A percentile compares a stretch with the other conserved stretches of the same genome.
Conservation (phyloP, 139 green algal species). For the Volvox africanus region DNA sequence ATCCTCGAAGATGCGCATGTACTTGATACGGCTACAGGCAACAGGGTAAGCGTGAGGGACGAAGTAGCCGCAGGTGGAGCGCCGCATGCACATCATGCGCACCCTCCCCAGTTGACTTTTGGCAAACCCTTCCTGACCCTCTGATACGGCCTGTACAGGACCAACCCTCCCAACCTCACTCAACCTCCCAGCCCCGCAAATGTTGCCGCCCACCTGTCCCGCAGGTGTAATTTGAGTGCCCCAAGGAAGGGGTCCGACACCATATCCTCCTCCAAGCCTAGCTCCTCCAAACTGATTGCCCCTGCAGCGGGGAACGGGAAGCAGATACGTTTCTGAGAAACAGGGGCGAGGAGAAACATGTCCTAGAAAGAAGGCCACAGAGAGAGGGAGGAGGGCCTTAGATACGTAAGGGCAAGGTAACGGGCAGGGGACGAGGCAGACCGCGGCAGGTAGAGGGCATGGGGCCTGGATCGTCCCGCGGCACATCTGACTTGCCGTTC, state of each 20-base stretch:
- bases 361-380: background rate
- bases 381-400: too few species aligned
- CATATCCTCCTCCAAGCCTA: slow-evolving; percentile 37
- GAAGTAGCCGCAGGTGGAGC: background rate
- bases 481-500: too few species aligned
- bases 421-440: too few species aligned
- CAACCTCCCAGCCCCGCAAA: too few species aligned
- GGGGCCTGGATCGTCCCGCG: too few species aligned
- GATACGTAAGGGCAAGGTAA: too few species aligned
- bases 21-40: slow-evolving; percentile 73
- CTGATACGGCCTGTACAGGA: too few species aligned
- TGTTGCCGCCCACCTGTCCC: slow-evolving; percentile 14
- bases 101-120: too few species aligned
- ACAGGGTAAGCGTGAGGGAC: background rate
- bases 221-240: slow-evolving; percentile 31
- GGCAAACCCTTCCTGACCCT: too few species aligned
- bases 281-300: slow-evolving; percentile 26
- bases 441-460: too few species aligned
- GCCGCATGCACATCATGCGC: background rate
- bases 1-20: slow-evolving; percentile 90
- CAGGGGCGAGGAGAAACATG: background rate
- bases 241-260: slow-evolving; percentile 44
- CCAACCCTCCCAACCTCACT: too few species aligned
- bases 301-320: background rate
- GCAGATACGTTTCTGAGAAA: background rate